Base-by-base conservation (phyloP, 1,139 yeast species). In the Blastobotrys ciferrii region DNA sequence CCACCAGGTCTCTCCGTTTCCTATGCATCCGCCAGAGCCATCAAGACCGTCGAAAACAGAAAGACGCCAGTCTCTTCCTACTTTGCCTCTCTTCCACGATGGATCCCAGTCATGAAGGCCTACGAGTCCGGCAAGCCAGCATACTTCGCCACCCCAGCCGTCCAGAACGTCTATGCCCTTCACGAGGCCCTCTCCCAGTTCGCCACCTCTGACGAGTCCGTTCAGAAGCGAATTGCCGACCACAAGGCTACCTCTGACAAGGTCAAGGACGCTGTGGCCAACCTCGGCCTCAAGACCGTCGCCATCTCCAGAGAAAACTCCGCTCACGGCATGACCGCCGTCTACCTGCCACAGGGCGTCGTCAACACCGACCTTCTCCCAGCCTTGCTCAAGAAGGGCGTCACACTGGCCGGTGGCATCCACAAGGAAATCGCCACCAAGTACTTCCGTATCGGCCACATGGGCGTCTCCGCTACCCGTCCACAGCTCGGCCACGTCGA, bases 121-220 rank as follows among this genome's bases (percentile, higher is more conserved):
- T 89, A 88, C 70, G 97, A 91, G 72, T 68, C 80, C 46, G 94
- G 94, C 35, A 74, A 76, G 56, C 86, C 87, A 28, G 87, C 92
- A 11, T 91, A 91, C 72, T 91, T 89, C 66, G 96, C 97, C 15
- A 91, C 97, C 4, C 97, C 96, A 6, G 87, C 97, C 1, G 85
- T 88, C 43, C 97, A 89, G 71, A 78, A 87, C 53, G 74, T 91
- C 53, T 86, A 86, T 60, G 89, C 96, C 12, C 77, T 88, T 61
- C 82, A 82, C 65, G 87, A 80, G 4, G 82, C 96, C 2, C 76
- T 89, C 57, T 79, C 78, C 52, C 91, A 86, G 65, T 84, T 89
- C 57, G 74, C 89, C 49, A 64, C 74, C 25, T 53, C 58, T 30
- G 74, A 73, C 53, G 75, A 72, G 53, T 69, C 84, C 6, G 71